Percentiles rank a stretch among this genome's conserved stretches.
These are phyloP conservation scores for Boletus reticulatus DNA, from an alignment of 768 basidiomycete species.

Conservation along the genomic window DNA sequence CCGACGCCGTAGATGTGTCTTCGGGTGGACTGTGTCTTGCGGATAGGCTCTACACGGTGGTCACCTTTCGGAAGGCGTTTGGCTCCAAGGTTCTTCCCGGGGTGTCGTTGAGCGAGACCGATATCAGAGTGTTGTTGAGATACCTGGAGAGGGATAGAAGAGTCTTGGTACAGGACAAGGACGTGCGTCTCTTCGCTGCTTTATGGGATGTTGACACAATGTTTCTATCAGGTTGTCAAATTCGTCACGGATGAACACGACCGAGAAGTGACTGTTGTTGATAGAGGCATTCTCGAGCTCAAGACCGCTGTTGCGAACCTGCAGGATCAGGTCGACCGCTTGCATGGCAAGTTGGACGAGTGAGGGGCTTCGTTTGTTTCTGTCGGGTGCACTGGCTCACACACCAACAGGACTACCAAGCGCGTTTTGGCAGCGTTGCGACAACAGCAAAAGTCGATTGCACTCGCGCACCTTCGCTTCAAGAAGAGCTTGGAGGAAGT, in stretches of 20 bases:
- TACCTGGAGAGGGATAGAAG: slow-evolving; percentile 77
- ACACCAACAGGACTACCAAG: slow-evolving; percentile 51
- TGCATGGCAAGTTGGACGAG: slow-evolving; percentile 75
- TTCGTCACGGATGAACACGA: slow-evolving; percentile 47
- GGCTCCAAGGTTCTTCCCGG: slow-evolving; percentile 39
- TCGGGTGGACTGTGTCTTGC: slow-evolving; percentile 45
- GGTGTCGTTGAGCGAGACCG: slow-evolving; percentile 53
- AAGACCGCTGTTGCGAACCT: slow-evolving; percentile 67
- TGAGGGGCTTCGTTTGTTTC: slow-evolving; percentile 33
- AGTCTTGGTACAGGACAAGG: slow-evolving; percentile 60
- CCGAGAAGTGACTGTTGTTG: slow-evolving; percentile 67
- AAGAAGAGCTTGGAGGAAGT: slow-evolving; percentile 81
- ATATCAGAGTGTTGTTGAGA: slow-evolving; percentile 68
- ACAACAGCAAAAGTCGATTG: slow-evolving; percentile 68
- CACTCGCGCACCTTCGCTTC: slow-evolving; percentile 74
- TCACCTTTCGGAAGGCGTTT: slow-evolving; percentile 63
- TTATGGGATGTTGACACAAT: background rate
- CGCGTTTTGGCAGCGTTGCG: slow-evolving; percentile 66
- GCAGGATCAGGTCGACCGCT: slow-evolving; percentile 61
- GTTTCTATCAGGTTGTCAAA: slow-evolving; percentile 66
- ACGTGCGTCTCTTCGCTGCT: slow-evolving; percentile 43
- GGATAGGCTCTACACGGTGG: slow-evolving; percentile 59
- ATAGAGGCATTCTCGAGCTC: slow-evolving; percentile 79
- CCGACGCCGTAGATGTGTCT: slow-evolving; percentile 49
- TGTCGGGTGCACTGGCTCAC: background rate